Conservation (phyloP, 148 eudicot species). For the Agrostemma githago region DNA sequence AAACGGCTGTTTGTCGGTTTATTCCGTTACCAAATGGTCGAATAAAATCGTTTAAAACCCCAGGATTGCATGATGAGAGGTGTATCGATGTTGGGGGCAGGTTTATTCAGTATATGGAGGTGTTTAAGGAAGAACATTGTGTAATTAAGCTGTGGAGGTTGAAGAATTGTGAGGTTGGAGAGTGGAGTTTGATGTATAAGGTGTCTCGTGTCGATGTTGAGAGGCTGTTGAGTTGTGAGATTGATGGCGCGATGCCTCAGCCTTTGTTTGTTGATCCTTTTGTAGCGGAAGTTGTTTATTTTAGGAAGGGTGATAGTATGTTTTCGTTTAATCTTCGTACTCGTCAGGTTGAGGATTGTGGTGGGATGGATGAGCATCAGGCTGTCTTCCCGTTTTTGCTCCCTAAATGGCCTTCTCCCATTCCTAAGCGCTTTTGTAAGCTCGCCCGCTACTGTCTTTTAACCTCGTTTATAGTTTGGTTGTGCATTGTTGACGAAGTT, state of each 20-base stretch:
- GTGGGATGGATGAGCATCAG: not conserved
- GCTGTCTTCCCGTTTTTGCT: not conserved
- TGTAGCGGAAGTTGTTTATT: slow-evolving; percentile 6
- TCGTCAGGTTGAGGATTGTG: not conserved
- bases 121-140: not conserved
- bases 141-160: slow-evolving; percentile 13
- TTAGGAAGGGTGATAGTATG: not conserved
- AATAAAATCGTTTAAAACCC: not conserved
- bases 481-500: no score
- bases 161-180: not conserved
- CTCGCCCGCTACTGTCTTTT: not conserved
- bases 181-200: slow-evolving; percentile 6
- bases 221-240: not conserved
- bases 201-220: not conserved
- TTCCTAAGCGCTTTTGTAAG: slow-evolving; percentile 9
- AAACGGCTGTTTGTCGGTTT: not conserved
- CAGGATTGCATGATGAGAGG: not conserved
- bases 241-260: not conserved
- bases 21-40: not conserved
- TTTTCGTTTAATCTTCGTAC: slow-evolving; percentile 1
- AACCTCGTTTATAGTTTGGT: not conserved
- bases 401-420: slow-evolving; percentile 1
- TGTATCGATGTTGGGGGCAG: not conserved
- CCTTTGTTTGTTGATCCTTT: slow-evolving; percentile 3
- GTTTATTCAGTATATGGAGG: not conserved